Conservation (phyloP, 306 rosid genomes). For the Cajanus cajan region DNA sequence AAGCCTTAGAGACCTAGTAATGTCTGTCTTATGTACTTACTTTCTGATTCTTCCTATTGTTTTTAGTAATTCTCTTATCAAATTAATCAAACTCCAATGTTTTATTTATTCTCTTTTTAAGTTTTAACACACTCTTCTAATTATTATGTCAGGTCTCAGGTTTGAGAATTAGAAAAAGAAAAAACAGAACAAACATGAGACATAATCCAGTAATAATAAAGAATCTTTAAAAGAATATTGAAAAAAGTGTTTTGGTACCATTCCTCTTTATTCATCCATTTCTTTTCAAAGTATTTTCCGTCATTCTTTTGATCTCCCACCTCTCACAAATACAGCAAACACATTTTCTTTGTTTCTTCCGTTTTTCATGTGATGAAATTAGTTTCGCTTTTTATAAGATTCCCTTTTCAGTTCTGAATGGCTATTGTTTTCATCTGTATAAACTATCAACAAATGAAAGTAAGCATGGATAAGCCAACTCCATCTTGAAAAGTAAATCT, state of each 20-base stretch:
- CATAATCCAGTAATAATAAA: neutral
- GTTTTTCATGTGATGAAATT: neutral
- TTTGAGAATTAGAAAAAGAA: neutral
- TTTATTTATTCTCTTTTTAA: conserved; percentile 15
- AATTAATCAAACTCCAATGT: conserved; percentile 18
- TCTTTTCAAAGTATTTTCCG: neutral
- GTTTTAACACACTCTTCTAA: neutral
- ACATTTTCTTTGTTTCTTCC: neutral
- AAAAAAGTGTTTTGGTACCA: neutral
- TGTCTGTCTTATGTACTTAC: neutral
- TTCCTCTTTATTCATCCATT: neutral
- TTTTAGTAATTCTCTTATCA: conserved; percentile 16
- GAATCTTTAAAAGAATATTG: neutral
- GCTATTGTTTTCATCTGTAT: neutral
- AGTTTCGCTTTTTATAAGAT: neutral
- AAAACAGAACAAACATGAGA: neutral
- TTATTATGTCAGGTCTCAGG: neutral
- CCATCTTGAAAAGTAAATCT: neutral
- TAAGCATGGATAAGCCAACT: neutral
- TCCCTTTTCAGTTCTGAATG: neutral
- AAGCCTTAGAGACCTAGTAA: conserved; percentile 50
- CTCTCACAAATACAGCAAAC: neutral
- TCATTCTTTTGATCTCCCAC: neutral
- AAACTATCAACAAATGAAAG: neutral
- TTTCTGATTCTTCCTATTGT: conserved; percentile 6